Percentiles rank a stretch among this genome's conserved stretches.
phyloP scores from a whole-genome alignment of 176 grass and related monocot genomes.

The Puya raimondii region DNA sequence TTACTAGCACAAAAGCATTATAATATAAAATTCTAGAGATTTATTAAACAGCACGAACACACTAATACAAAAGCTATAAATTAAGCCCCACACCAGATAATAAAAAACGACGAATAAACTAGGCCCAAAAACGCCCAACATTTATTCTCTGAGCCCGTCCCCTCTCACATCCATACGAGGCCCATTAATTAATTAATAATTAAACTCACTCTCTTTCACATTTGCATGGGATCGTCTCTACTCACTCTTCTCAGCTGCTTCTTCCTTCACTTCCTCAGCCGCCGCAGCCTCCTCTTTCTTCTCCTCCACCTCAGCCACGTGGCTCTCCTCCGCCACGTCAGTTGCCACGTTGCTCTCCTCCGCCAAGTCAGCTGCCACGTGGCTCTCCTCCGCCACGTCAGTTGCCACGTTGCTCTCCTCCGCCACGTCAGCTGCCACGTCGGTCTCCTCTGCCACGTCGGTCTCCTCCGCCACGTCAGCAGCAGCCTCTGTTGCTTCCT shows the following conservation, averaged over 20 bases:
- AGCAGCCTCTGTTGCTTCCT: background rate
- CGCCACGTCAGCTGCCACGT: background rate
- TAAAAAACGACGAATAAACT: too few species aligned
- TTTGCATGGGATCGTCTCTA: background rate
- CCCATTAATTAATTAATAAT: too few species aligned
- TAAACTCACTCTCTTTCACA: background rate
- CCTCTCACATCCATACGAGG: too few species aligned
- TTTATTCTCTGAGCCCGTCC: too few species aligned
- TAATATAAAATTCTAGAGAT: too few species aligned
- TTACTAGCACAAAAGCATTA: too few species aligned
- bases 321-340: slow-evolving; percentile 1
- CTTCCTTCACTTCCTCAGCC: slow-evolving; percentile 16
- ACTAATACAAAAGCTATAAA: too few species aligned
- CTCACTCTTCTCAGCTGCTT: slow-evolving; percentile 14
- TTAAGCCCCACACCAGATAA: too few species aligned
- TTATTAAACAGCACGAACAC: too few species aligned
- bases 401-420: background rate
- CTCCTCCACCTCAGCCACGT: slow-evolving; percentile 2
- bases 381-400: background rate
- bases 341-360: background rate
- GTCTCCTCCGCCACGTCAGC: background rate
- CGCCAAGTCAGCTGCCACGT: background rate
- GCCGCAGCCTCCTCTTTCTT: background rate
- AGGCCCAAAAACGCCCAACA: too few species aligned
- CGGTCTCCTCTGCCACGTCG: background rate